Percentiles rank a stretch among this genome's conserved stretches.
These are phyloP conservation scores for Fusarium sp. DNA, from an alignment of 2,329 filamentous ascomycete genomes.

Conservation along the genomic window DNA sequence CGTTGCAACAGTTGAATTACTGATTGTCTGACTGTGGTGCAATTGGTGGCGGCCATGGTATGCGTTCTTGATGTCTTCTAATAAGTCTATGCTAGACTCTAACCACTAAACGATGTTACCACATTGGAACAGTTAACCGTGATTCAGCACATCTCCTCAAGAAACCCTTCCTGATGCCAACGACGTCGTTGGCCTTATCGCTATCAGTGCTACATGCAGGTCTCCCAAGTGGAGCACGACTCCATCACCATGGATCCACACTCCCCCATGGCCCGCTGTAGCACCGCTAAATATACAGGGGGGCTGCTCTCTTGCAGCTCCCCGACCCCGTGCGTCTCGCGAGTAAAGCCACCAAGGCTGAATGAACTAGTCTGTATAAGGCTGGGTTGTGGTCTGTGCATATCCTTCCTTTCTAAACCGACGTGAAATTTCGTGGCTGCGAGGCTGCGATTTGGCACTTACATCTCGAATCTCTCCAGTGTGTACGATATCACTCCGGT, in stretches of 20 bases:
- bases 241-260: conserved; percentile 8
- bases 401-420: not conserved
- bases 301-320: not conserved
- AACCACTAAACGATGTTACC: too few species aligned
- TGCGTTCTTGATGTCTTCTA: not conserved
- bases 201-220: conserved; percentile 20
- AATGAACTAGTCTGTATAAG: not conserved
- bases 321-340: not conserved
- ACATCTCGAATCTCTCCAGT: not conserved
- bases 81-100: not conserved
- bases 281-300: conserved; percentile 19
- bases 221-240: not conserved
- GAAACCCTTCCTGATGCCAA: not conserved
- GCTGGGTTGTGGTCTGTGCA: conserved; percentile 33
- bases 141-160: too few species aligned
- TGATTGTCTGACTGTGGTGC: not conserved
- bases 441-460: conserved; percentile 11
- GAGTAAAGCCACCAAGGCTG: conserved; percentile 36
- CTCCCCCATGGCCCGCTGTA: conserved; percentile 7
- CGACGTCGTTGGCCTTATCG: conserved; percentile 30
- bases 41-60: not conserved
- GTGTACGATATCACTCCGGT: not conserved
- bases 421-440: conserved; percentile 15
- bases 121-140: too few species aligned
- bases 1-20: not conserved